phyloP scores from a whole-genome alignment of 805 yeast genomes.

The Candida berthetii region DNA sequence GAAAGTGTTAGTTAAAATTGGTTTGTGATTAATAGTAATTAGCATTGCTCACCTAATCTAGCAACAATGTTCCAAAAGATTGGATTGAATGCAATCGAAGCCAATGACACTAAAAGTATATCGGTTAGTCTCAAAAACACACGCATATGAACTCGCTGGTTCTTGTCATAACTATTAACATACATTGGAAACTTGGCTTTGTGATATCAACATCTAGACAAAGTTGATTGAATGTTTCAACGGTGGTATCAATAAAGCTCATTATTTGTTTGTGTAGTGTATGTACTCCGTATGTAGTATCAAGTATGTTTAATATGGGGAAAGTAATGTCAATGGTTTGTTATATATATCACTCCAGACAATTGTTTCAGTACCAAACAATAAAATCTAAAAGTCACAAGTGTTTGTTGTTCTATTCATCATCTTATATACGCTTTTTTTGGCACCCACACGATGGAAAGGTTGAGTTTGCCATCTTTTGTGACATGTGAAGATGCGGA shows the following conservation, averaged over 20 bases:
- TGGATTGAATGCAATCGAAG: constrained; percentile 84
- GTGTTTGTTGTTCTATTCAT: no score
- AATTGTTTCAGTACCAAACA: neutral
- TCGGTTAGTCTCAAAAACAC: neutral
- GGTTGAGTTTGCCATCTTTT: neutral
- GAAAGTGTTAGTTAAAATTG: neutral
- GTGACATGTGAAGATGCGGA: neutral
- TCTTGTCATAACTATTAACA: constrained; percentile 3
- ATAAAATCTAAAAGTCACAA: no score
- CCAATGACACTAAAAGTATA: constrained; percentile 36
- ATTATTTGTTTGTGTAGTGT: no score
- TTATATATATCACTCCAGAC: no score
- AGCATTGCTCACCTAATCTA: constrained; percentile 41
- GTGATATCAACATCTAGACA: constrained; percentile 16
- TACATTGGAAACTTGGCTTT: constrained; percentile 14
- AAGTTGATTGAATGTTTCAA: constrained; percentile 15
- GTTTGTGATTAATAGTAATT: neutral
- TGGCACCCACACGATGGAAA: neutral
- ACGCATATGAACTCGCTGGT: no score
- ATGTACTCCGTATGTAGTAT: no score
- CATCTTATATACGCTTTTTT: no score
- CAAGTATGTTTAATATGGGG: no score
- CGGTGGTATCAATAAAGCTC: constrained; percentile 4
- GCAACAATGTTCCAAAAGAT: constrained; percentile 94
- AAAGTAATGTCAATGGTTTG: no score